Percentiles rank a stretch among this genome's conserved stretches.
Evolutionary conservation across 176 grass and related monocot genomes (phyloP).

Genomic region (Oropetium thomaeum): DNA sequence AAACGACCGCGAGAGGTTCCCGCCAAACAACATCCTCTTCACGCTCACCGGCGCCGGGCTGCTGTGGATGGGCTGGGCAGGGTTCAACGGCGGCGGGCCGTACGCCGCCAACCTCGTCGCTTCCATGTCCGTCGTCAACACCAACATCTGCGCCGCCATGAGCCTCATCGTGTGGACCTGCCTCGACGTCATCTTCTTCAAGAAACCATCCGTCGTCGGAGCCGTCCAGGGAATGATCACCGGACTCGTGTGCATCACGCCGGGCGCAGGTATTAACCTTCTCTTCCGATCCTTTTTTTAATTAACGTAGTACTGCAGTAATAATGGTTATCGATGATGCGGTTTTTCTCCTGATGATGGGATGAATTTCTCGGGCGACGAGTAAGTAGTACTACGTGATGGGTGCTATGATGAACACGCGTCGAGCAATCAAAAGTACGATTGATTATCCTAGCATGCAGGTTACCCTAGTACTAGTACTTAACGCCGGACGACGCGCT

Average conservation of each 20-base stretch:
- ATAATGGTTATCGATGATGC: not conserved
- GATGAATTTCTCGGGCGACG: not conserved
- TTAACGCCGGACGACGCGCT: not conserved
- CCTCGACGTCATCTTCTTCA: slow-evolving; percentile 82
- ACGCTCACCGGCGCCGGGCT: slow-evolving; percentile 64
- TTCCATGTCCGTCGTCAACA: slow-evolving; percentile 77
- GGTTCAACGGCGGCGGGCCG: slow-evolving; percentile 87
- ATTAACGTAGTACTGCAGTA: too few species aligned
- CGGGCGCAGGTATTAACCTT: slow-evolving; percentile 61
- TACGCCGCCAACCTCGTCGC: slow-evolving; percentile 66
- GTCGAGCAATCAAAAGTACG: not conserved
- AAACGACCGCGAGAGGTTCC: slow-evolving; percentile 64
- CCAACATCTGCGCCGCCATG: slow-evolving; percentile 62
- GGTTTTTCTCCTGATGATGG: too few species aligned
- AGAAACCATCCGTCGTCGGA: slow-evolving; percentile 71
- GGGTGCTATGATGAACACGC: not conserved
- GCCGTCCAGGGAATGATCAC: slow-evolving; percentile 98
- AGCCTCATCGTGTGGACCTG: slow-evolving; percentile 80
- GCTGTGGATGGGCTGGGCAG: slow-evolving; percentile 90
- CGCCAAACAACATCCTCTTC: slow-evolving; percentile 84
- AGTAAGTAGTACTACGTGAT: not conserved
- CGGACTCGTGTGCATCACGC: slow-evolving; percentile 89
- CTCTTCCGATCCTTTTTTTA: too few species aligned
- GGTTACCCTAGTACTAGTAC: too few species aligned
- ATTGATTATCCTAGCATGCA: not conserved